A percentile compares a stretch with the other conserved stretches of the same genome.
Conservation (phyloP, 768 basidiomycete species). For the Clitopilus passeckerianus region DNA sequence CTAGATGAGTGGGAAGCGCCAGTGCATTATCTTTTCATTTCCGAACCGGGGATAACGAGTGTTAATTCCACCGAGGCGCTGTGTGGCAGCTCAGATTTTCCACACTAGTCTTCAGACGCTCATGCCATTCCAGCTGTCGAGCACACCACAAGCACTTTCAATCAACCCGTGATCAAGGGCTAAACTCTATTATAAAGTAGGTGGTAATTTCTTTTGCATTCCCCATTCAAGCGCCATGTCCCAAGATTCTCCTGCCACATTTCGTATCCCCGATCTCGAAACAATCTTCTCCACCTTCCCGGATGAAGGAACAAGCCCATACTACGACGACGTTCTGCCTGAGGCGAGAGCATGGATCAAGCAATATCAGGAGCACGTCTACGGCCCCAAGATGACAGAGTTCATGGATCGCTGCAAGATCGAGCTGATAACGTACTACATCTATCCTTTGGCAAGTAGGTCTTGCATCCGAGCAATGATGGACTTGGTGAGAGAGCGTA, state of each 20-base stretch:
- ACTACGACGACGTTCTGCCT: background rate
- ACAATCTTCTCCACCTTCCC: background rate
- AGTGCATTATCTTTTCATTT: too few relatives aligned
- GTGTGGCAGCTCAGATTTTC: too few relatives aligned
- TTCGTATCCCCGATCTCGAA: background rate
- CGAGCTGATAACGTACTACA: background rate
- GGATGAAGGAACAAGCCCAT: background rate
- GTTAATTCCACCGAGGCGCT: too few relatives aligned
- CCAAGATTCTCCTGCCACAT: background rate
- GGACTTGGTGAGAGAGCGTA: background rate
- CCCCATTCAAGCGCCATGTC: too few relatives aligned
- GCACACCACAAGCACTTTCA: too few relatives aligned
- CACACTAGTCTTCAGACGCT: too few relatives aligned
- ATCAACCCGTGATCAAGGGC: too few relatives aligned
- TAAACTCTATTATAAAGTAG: too few relatives aligned
- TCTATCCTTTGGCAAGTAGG: background rate
- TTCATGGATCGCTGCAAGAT: background rate
- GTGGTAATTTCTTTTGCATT: too few relatives aligned
- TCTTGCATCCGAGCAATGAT: background rate
- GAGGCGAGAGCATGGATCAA: background rate
- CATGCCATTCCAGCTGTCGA: too few relatives aligned
- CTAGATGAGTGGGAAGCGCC: too few relatives aligned
- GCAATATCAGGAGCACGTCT: background rate
- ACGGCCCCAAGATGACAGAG: background rate
- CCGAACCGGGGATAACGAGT: too few relatives aligned